These are phyloP conservation scores for Kluyveromyces aestuarii DNA, from an alignment of 805 yeast species.

Conservation along the genomic window DNA sequence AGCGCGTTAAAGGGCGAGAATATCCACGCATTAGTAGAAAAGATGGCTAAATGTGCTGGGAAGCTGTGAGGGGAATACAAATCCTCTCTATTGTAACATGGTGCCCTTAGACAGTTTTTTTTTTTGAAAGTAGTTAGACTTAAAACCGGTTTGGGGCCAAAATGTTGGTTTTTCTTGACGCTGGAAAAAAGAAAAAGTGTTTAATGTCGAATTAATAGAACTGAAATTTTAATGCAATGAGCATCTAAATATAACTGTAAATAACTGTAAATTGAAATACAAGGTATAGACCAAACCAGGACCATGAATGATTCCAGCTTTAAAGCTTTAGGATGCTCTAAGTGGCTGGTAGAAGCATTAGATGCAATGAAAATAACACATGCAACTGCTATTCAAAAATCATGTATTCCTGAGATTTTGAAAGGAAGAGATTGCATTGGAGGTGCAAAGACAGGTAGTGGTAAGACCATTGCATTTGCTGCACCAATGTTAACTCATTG, in stretches of 20 bases:
- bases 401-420: slow-evolving; percentile 82
- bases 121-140: neutral
- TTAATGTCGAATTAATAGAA: neutral
- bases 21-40: slow-evolving; percentile 53
- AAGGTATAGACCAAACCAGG: neutral
- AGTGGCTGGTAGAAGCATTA: slow-evolving; percentile 80
- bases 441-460: slow-evolving; percentile 97
- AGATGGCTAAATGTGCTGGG: slow-evolving; percentile 51
- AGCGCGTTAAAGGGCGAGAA: slow-evolving; percentile 73
- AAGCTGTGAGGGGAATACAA: neutral
- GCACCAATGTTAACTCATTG: slow-evolving; percentile 94
- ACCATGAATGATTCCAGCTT: slow-evolving; percentile 29
- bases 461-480: slow-evolving; percentile 95
- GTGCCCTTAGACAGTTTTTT: neutral
- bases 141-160: neutral
- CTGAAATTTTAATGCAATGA: neutral
- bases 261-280: neutral
- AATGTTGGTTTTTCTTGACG: neutral
- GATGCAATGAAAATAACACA: slow-evolving; percentile 68
- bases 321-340: slow-evolving; percentile 62
- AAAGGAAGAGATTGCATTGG: slow-evolving; percentile 85
- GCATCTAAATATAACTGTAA: neutral
- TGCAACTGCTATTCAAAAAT: slow-evolving; percentile 82
- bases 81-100: neutral
- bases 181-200: neutral